Evolutionary conservation across 164 flowering plant genomes (phyloP).

Genomic region (Magnolia officinalis): DNA sequence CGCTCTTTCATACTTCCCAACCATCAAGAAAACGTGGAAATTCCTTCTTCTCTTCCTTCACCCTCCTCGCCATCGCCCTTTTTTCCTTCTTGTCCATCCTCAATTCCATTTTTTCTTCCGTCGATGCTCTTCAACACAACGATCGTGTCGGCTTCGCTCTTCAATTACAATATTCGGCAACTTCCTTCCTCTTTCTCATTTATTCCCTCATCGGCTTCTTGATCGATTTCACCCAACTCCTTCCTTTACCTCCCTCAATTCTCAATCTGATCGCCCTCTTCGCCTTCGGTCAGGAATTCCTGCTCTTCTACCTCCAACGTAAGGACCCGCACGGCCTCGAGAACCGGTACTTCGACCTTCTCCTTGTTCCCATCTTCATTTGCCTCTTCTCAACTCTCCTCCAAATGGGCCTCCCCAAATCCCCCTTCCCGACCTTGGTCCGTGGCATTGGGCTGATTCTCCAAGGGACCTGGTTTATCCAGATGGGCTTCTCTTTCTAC

Average conservation of each 20-base stretch:
- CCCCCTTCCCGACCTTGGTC: slow-evolving; percentile 40
- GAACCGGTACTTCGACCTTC: slow-evolving; percentile 73
- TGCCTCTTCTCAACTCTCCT: slow-evolving; percentile 59
- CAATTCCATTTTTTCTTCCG: slow-evolving; percentile 51
- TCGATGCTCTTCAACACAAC: slow-evolving; percentile 36
- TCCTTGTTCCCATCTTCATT: slow-evolving; percentile 67
- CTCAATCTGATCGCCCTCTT: slow-evolving; percentile 44
- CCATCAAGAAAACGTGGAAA: not conserved
- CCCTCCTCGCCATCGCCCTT: slow-evolving; percentile 20
- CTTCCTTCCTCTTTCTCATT: slow-evolving; percentile 57
- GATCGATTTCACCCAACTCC: slow-evolving; percentile 16
- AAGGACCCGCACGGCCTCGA: slow-evolving; percentile 75
- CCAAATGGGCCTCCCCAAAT: slow-evolving; percentile 35
- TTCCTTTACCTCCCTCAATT: slow-evolving; percentile 36
- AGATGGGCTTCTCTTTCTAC: slow-evolving; percentile 86
- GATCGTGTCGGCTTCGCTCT: slow-evolving; percentile 63
- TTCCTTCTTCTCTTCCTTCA: slow-evolving; percentile 15
- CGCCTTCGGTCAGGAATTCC: slow-evolving; percentile 74
- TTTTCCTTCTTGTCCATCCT: slow-evolving; percentile 44
- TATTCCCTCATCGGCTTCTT: slow-evolving; percentile 47
- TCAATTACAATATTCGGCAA: slow-evolving; percentile 51
- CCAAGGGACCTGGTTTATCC: slow-evolving; percentile 90
- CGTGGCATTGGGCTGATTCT: slow-evolving; percentile 73
- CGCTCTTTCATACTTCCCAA: slow-evolving; percentile 3
- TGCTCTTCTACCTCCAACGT: slow-evolving; percentile 61